phyloP scores from a whole-genome alignment of 2,329 filamentous ascomycete species.

The Lachnellula occidentalis region DNA sequence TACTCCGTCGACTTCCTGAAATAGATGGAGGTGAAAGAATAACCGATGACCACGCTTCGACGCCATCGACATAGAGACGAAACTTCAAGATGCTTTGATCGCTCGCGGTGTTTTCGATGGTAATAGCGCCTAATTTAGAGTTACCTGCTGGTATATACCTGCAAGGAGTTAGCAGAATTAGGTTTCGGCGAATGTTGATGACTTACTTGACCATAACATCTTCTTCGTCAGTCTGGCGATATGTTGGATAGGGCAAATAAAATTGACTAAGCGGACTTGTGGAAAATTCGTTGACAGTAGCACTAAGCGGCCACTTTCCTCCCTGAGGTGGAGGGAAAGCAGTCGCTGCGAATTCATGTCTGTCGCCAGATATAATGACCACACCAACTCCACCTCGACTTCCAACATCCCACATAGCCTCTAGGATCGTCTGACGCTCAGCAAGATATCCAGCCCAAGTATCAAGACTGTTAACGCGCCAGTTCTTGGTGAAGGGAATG shows the following conservation, averaged over 20 bases:
- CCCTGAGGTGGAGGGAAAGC: conserved; percentile 59
- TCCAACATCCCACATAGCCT: conserved; percentile 90
- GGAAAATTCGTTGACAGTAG: conserved; percentile 82
- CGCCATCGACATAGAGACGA: conserved; percentile 74
- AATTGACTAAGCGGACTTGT: conserved; percentile 92
- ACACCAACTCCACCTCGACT: conserved; percentile 65
- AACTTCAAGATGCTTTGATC: conserved; percentile 74
- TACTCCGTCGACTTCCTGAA: conserved; percentile 22
- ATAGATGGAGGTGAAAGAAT: conserved; percentile 42
- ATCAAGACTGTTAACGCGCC: conserved; percentile 80
- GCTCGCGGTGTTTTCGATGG: conserved; percentile 63
- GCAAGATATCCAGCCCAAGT: conserved; percentile 90
- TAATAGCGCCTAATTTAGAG: conserved; percentile 80
- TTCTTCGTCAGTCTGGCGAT: conserved; percentile 72
- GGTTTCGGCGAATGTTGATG: background rate
- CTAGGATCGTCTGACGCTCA: conserved; percentile 73
- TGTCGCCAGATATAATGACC: conserved; percentile 79
- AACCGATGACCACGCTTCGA: conserved; percentile 67
- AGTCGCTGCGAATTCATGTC: conserved; percentile 96
- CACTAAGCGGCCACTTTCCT: conserved; percentile 56
- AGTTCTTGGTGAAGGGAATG: conserved; percentile 96
- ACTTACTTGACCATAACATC: conserved; percentile 81
- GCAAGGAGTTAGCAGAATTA: conserved; percentile 18
- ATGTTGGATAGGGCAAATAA: conserved; percentile 79
- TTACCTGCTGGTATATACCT: conserved; percentile 79